These are phyloP conservation scores for Solanum dulcamara DNA, from an alignment of 257 asterid genomes.

Conservation along the genomic window DNA sequence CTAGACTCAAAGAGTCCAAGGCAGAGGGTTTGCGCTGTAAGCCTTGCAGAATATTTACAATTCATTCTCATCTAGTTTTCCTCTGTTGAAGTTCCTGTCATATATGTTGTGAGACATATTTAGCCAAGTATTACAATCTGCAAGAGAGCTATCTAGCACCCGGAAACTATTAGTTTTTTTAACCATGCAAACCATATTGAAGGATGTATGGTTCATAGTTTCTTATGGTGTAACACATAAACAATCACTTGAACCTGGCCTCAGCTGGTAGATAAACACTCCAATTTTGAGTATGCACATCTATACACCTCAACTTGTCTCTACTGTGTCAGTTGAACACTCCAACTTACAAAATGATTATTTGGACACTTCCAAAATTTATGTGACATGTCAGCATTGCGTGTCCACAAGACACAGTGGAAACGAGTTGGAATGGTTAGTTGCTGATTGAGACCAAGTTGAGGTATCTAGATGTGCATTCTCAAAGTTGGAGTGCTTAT, in stretches of 20 bases:
- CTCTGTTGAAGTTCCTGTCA: not conserved
- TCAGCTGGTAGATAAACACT: too few species aligned
- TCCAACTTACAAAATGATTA: not conserved
- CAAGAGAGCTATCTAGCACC: not conserved
- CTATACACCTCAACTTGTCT: too few species aligned
- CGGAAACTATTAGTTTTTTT: not conserved
- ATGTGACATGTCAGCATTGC: not conserved
- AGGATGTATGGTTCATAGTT: not conserved
- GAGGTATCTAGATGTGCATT: not conserved
- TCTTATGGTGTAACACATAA: not conserved
- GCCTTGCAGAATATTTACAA: not conserved
- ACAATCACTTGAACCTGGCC: not conserved
- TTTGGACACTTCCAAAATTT: not conserved
- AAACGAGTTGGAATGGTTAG: not conserved
- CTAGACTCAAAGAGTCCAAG: constrained; percentile 58
- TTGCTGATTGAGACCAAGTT: not conserved
- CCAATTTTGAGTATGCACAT: too few species aligned
- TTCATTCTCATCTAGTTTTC: not conserved
- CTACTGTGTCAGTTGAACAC: not conserved
- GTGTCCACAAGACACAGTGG: not conserved
- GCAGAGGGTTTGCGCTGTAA: constrained; percentile 63
- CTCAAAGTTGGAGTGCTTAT: not conserved
- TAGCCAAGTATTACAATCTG: not conserved
- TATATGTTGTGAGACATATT: not conserved
- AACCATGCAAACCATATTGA: not conserved